Conservation (phyloP, 2,329 filamentous ascomycete species). For the Fusarium pseudograminearum region DNA sequence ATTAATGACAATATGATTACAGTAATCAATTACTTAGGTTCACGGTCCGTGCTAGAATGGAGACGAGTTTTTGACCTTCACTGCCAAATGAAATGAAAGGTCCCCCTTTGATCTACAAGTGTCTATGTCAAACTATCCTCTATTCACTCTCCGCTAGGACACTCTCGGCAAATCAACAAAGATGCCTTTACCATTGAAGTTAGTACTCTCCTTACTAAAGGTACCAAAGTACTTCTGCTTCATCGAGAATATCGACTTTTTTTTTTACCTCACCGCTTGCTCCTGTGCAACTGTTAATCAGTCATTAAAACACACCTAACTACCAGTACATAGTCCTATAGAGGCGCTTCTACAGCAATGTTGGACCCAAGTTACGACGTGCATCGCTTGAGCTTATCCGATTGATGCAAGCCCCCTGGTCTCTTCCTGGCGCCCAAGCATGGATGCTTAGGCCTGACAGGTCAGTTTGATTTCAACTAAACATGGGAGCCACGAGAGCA, state of each 20-base stretch:
- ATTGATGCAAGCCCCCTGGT: slow-evolving; percentile 39
- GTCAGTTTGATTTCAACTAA: slow-evolving; percentile 33
- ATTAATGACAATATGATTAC: slow-evolving; percentile 2
- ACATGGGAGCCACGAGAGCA: slow-evolving; percentile 48
- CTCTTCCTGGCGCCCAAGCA: slow-evolving; percentile 31
- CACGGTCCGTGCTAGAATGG: slow-evolving; percentile 28
- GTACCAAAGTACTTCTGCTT: slow-evolving; percentile 18
- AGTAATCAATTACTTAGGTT: slow-evolving; percentile 12
- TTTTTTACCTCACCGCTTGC: slow-evolving; percentile 43
- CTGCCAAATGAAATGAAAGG: slow-evolving; percentile 21
- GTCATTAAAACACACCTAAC: slow-evolving; percentile 36
- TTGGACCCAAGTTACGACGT: background rate
- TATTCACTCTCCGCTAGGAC: slow-evolving; percentile 10
- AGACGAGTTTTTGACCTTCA: slow-evolving; percentile 30
- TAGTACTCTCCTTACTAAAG: background rate
- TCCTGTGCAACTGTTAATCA: slow-evolving; percentile 36
- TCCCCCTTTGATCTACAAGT: slow-evolving; percentile 30
- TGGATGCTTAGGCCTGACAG: slow-evolving; percentile 43
- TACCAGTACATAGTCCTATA: background rate
- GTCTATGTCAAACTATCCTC: background rate
- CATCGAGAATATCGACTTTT: slow-evolving; percentile 21
- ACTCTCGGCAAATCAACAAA: slow-evolving; percentile 14
- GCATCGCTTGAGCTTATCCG: slow-evolving; percentile 24
- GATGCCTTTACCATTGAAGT: background rate
- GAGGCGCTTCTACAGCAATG: slow-evolving; percentile 23